Base-by-base conservation (phyloP, 495 filamentous ascomycete genomes). In the Ascodesmis nigricans region DNA sequence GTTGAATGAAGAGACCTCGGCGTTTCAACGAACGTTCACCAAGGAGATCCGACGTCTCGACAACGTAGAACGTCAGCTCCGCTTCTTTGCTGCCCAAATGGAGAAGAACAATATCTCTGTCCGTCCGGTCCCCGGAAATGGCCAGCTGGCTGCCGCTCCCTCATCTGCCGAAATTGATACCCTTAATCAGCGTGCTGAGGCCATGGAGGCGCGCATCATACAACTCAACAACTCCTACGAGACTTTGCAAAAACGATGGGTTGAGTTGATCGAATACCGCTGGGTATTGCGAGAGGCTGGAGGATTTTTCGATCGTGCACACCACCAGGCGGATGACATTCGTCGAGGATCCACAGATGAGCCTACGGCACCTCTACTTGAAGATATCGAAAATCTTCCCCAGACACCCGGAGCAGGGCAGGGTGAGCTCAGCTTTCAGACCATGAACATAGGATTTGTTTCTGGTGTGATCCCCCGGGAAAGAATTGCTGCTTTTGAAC, bases 191-290 rank as follows among this genome's bases (percentile, higher is more conserved):
- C 78, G 81, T 47, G 75, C 76, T 45, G 77, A 92, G 54, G 78
- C 70, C 57, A 63, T 99, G 35, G 87, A 99, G 57, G 78, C 82
- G 58, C 68, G 84, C 29, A 73, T 99, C 35, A 70, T 72, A 27
- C 83, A 82, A 8, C 59, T 95, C 22, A 95, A 93, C 46, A 83
- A 91, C 48, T 93, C 80, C 60, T 93, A 95, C 56, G 87, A 99
- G 61, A 92, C 79, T 10, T 60, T 99, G 55, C 93, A 91, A 69
- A 90, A 81, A 59, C 71, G 84, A 31, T 87, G 93, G 61, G 75
- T 92, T 36, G 90, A 99, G 59, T 65, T 95, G 42, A 87, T 74
- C 16, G 90, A 99, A 56, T 93, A 83, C 83, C 72, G 87, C 51
- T 92, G 83, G 80, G 87, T 99, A 33, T 56, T 99, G 39, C 69